These are phyloP conservation scores for Geranomyces variabilis DNA, from an alignment of 192 early-diverging fungal species.

Conservation along the genomic window DNA sequence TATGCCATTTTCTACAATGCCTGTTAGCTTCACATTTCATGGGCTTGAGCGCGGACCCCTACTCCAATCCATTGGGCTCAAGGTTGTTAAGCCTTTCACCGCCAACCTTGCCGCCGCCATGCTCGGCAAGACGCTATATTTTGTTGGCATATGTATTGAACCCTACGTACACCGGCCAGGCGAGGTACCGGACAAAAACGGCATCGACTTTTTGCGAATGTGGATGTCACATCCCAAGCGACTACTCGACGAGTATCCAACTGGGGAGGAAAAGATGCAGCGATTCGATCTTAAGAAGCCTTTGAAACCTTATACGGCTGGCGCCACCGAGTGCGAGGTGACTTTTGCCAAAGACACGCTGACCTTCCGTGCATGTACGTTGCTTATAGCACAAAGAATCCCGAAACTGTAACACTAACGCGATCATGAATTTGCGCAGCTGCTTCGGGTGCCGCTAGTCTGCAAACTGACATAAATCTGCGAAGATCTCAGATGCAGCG, in stretches of 20 bases:
- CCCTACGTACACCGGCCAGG: constrained; percentile 49
- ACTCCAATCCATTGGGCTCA: constrained; percentile 41
- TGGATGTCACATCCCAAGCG: constrained; percentile 64
- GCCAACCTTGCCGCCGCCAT: constrained; percentile 35
- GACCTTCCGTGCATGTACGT: constrained; percentile 43
- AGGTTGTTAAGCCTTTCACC: constrained; percentile 41
- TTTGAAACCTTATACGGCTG: constrained; percentile 25
- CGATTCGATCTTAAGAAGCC: constrained; percentile 39
- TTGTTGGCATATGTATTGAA: constrained; percentile 63
- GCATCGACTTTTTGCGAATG: constrained; percentile 53
- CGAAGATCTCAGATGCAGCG: constrained; percentile 37
- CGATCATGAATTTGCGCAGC: neutral
- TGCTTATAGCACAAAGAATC: neutral
- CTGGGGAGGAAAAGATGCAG: constrained; percentile 42
- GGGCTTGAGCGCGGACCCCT: constrained; percentile 46
- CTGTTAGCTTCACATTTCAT: constrained; percentile 52
- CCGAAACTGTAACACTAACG: too few species aligned
- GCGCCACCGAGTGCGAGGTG: constrained; percentile 35
- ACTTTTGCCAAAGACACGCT: constrained; percentile 45
- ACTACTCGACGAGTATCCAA: constrained; percentile 55
- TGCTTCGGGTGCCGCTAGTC: neutral
- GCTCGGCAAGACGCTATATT: constrained; percentile 35
- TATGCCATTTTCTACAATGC: constrained; percentile 40
- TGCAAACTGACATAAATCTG: constrained; percentile 21
- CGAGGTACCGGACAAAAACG: constrained; percentile 54